Base-by-base conservation (phyloP, 352 stramenopile species). In the Pythium volutum region DNA sequence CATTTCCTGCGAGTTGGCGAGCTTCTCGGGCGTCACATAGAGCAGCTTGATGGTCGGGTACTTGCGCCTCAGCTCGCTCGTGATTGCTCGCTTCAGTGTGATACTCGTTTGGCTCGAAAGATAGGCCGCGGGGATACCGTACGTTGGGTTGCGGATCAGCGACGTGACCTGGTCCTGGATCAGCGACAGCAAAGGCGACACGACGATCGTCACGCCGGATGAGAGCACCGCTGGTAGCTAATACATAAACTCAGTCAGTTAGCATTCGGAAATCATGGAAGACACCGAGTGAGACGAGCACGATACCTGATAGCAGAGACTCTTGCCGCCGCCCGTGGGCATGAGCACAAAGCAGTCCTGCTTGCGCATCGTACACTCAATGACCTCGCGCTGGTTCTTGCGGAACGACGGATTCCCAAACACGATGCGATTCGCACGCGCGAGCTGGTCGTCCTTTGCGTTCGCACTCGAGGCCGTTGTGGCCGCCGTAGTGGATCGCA, bases 1-100 rank as follows among this genome's bases (percentile, higher is more conserved):
- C 81, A 92, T 89, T 56, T 92, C 79, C 5, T 51, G 59, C 18
- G 79, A 90, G 62, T 87, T 89, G 42, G 72, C 69, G 25, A 98
- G 81, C 75, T 97, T 98, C 73, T 99, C 96, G 0, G 96, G 95
- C n/a, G 96, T 98, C 10, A 98, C 82, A 69, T 98, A 97, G 20
- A 98, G 79, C 63, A 98, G 71, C 42, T 92, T 93, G 26, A 98
- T 50, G 41, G 75, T 87, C 18, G 81, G 77, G 18, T 58, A 47
- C 7, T 65, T 57, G 58, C 96, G 87, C 52, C 83, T 84, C 54
- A 98, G 85, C 55, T 98, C 89, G 25, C 87, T 68, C 5, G 66
- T 77, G 53, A 95, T 91, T 3, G 75, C 75, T 9, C 78, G 76
- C 22, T 85, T 84, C 18, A 89, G 62, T 5, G 73, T 87, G 33